Evolutionary conservation across 306 rosid species (phyloP).

Genomic region (Oemleria cerasiformis): DNA sequence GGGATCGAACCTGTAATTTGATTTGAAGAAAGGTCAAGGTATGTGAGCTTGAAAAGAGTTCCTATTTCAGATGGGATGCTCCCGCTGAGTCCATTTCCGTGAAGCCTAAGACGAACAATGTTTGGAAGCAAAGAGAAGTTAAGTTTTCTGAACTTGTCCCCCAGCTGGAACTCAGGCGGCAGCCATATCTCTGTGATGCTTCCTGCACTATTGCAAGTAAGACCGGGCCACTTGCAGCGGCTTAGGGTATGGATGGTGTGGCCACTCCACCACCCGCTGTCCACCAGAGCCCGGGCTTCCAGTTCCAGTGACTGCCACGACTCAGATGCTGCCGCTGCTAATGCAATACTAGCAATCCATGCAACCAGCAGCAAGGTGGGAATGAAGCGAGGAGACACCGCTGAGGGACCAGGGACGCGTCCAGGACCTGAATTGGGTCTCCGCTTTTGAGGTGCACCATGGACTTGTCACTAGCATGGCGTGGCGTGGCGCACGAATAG

Average conservation of each 20-base stretch:
- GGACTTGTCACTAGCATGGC: too few relatives aligned
- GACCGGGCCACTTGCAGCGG: conserved; percentile 11
- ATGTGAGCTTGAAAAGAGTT: neutral
- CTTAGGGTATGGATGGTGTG: neutral
- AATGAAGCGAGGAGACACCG: neutral
- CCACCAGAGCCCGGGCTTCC: conserved; percentile 23
- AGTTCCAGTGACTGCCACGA: neutral
- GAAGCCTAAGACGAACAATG: neutral
- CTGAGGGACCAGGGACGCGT: too few relatives aligned
- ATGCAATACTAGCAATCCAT: neutral
- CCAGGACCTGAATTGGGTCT: too few relatives aligned
- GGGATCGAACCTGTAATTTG: neutral
- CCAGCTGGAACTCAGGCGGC: neutral
- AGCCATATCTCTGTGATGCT: neutral
- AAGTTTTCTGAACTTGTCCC: neutral
- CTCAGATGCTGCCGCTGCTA: neutral
- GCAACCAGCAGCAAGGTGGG: neutral
- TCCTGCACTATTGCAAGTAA: neutral
- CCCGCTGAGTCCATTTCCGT: neutral
- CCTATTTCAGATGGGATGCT: neutral
- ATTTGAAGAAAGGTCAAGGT: neutral
- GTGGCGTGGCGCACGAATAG: too few relatives aligned
- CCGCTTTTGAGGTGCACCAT: too few relatives aligned
- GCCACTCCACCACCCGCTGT: conserved; percentile 24
- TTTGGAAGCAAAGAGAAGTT: neutral